These are phyloP conservation scores for Fallopia convolvulus DNA, from an alignment of 148 eudicot genomes.

Conservation along the genomic window DNA sequence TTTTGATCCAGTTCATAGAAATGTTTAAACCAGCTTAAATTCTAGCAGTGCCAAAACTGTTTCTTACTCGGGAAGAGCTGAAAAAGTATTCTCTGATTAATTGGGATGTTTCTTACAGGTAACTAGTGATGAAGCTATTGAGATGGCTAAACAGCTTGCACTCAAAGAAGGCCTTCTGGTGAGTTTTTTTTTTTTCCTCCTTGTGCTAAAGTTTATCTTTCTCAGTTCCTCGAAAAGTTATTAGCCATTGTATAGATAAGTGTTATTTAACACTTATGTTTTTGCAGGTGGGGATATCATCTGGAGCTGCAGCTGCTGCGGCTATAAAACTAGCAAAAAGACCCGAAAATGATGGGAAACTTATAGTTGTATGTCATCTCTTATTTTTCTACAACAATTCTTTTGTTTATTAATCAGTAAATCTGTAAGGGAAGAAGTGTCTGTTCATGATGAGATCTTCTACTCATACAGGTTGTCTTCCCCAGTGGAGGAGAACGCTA, in stretches of 20 bases:
- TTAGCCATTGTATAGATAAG: background rate
- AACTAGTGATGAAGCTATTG: conserved; percentile 22
- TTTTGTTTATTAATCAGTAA: background rate
- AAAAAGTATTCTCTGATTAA: no score
- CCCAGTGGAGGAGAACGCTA: conserved; percentile 39
- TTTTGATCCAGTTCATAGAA: background rate
- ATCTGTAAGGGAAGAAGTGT: background rate
- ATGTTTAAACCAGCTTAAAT: background rate
- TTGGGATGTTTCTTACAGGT: conserved; percentile 8
- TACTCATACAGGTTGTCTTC: conserved; percentile 23
- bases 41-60: background rate
- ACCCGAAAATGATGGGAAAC: conserved; percentile 67
- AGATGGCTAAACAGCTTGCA: conserved; percentile 33
- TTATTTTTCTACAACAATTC: background rate
- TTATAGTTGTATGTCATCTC: conserved; percentile 52
- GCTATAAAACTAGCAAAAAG: conserved; percentile 55
- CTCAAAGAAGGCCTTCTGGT: conserved; percentile 49
- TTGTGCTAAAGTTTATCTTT: no score
- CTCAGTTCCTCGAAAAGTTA: background rate
- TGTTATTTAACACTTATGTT: conserved; percentile 1
- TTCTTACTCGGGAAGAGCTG: background rate
- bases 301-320: conserved; percentile 81
- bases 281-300: conserved; percentile 68
- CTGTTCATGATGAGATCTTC: background rate
- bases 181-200: background rate